Conservation (phyloP, 495 filamentous ascomycete genomes). For the Cryomyces minteri region DNA sequence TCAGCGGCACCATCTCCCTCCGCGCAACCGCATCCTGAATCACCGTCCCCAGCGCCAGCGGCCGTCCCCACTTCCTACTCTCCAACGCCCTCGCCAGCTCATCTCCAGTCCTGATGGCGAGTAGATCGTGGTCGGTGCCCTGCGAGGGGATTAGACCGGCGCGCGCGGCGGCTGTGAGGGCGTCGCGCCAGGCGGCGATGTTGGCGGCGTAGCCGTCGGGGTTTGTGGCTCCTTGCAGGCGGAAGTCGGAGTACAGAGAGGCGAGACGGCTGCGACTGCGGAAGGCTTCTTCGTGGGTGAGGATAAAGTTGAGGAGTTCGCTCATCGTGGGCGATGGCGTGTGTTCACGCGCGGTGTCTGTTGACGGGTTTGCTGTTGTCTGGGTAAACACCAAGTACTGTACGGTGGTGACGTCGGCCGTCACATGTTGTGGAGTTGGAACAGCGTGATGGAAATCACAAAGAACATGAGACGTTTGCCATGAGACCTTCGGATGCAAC, state of each 20-base stretch:
- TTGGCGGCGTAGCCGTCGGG: constrained; percentile 85
- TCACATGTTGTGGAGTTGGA: no score
- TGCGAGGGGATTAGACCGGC: constrained; percentile 42
- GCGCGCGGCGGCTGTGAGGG: constrained; percentile 44
- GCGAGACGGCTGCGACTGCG: constrained; percentile 60
- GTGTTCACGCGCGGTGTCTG: no score
- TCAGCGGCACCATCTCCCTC: constrained; percentile 48
- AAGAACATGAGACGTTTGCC: no score
- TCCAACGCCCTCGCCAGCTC: constrained; percentile 53
- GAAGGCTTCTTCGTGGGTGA: constrained; percentile 44
- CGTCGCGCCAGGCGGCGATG: constrained; percentile 63
- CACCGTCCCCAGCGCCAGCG: constrained; percentile 64
- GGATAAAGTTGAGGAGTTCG: constrained; percentile 41
- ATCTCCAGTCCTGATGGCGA: constrained; percentile 51
- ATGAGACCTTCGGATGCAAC: no score
- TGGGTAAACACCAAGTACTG: no score
- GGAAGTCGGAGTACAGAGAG: constrained; percentile 90
- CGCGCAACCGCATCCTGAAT: constrained; percentile 55
- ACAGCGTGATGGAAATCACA: no score
- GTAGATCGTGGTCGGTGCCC: constrained; percentile 23
- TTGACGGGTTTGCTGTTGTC: no score
- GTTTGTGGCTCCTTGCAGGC: constrained; percentile 57
- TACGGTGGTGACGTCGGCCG: no score
- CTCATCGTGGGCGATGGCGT: constrained; percentile 23
- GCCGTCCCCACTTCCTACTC: constrained; percentile 60